Percentiles rank a stretch among this genome's conserved stretches.
Conservation (phyloP, 139 green algal species). For the Chlamydomonas schloesseri region DNA sequence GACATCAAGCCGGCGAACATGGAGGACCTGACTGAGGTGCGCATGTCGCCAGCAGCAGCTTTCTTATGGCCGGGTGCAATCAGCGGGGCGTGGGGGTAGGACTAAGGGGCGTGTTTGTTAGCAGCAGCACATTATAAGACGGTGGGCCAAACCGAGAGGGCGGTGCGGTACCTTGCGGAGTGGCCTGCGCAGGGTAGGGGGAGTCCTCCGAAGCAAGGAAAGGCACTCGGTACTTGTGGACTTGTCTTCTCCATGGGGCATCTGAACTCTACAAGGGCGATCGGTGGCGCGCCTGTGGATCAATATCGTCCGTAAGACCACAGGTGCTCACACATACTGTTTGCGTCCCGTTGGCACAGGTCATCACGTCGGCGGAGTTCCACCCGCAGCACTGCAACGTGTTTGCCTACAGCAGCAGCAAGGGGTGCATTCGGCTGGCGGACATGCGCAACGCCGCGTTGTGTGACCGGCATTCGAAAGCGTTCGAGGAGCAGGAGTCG, state of each 20-base stretch:
- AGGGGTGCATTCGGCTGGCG: slow-evolving; percentile 94
- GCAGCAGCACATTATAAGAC: no score
- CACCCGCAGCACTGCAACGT: slow-evolving; percentile 91
- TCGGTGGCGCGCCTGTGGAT: no score
- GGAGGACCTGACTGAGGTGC: slow-evolving; percentile 97
- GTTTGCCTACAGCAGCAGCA: slow-evolving; percentile 95
- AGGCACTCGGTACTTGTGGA: no score
- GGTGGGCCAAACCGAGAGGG: no score
- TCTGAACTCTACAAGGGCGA: no score
- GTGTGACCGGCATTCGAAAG: slow-evolving; percentile 89
- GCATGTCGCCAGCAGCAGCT: not conserved
- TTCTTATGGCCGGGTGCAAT: not conserved
- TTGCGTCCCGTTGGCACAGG: no score
- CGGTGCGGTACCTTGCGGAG: no score
- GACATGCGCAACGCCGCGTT: slow-evolving; percentile 93
- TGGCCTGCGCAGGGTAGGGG: no score
- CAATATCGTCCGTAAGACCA: no score
- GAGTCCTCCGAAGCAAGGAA: no score
- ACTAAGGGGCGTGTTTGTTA: not conserved
- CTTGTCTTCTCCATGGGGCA: no score
- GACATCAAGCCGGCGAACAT: slow-evolving; percentile 99
- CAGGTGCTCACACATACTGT: no score
- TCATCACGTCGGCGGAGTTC: slow-evolving; percentile 97
- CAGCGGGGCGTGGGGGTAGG: not conserved
- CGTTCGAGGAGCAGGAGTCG: slow-evolving; percentile 83